A percentile compares a stretch with the other conserved stretches of the same genome.
These are phyloP conservation scores for Diversispora epigaea DNA, from an alignment of 192 early-diverging fungal genomes.

Conservation along the genomic window DNA sequence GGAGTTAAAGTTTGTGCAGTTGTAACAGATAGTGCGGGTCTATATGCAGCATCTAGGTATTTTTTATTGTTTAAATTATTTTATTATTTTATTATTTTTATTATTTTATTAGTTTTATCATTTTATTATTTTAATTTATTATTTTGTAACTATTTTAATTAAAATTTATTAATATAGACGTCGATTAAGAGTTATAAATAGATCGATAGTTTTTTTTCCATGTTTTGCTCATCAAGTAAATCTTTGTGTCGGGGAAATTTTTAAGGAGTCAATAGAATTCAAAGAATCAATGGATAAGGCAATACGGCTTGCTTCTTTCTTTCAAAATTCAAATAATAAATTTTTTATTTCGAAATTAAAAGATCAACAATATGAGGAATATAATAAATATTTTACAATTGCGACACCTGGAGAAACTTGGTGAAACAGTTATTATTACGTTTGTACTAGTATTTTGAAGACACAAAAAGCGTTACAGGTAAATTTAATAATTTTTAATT, in stretches of 20 bases:
- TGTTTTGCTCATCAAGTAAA: background rate
- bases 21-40: slow-evolving; percentile 4
- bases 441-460: background rate
- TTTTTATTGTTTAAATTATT: background rate
- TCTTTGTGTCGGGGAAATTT: background rate
- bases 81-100: slow-evolving; percentile 28
- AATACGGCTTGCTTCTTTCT: slow-evolving; percentile 3
- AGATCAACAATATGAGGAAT: slow-evolving; percentile 12
- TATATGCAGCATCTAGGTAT: slow-evolving; percentile 2
- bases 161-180: no score
- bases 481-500: background rate
- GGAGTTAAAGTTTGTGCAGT: background rate
- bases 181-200: background rate
- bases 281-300: background rate
- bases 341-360: no score
- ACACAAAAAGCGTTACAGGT: slow-evolving; percentile 4
- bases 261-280: background rate
- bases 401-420: background rate
- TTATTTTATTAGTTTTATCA: background rate
- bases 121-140: background rate
- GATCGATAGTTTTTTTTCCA: background rate
- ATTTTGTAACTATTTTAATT: no score
- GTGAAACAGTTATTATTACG: slow-evolving; percentile 4
- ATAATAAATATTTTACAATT: slow-evolving; percentile 18
- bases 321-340: background rate